Percentiles rank a stretch among this genome's conserved stretches.
These are phyloP conservation scores for Andrographis paniculata DNA, from an alignment of 305 asterid species.

Conservation along the genomic window DNA sequence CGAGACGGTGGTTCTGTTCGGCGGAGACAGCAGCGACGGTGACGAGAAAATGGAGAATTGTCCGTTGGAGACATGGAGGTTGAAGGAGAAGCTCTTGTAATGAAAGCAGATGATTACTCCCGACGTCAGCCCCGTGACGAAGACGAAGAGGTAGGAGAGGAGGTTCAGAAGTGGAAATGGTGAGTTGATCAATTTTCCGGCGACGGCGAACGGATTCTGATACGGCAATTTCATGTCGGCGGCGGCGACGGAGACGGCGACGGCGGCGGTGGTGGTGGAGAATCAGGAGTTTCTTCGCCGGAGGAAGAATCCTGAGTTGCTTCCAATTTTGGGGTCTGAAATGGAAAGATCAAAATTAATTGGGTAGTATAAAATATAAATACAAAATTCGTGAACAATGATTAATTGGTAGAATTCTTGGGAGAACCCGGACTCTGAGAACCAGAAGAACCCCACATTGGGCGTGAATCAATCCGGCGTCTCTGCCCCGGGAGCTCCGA, in stretches of 20 bases:
- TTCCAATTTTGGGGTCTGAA: neutral
- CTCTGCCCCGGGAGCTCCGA: too few species aligned
- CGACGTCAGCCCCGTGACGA: slow-evolving; percentile 49
- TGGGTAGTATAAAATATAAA: too few species aligned
- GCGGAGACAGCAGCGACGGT: slow-evolving; percentile 5
- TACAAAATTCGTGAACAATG: too few species aligned
- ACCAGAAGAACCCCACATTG: too few species aligned
- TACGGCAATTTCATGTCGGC: slow-evolving; percentile 22
- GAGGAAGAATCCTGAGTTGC: slow-evolving; percentile 11
- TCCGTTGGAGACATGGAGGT: slow-evolving; percentile 45
- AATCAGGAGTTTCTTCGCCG: neutral
- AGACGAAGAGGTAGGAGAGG: slow-evolving; percentile 35
- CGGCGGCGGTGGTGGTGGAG: slow-evolving; percentile 2
- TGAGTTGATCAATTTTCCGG: slow-evolving; percentile 19
- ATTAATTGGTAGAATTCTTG: too few species aligned
- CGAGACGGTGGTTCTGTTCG: neutral
- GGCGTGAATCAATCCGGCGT: too few species aligned
- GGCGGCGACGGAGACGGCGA: neutral
- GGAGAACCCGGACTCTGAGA: too few species aligned
- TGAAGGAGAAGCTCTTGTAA: slow-evolving; percentile 40
- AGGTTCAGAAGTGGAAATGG: slow-evolving; percentile 32
- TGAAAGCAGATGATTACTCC: slow-evolving; percentile 54
- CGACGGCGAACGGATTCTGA: slow-evolving; percentile 2
- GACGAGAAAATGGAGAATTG: slow-evolving; percentile 41
- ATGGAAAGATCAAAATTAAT: neutral